Conservation (phyloP, 768 basidiomycete species). For the Strobilomyces echinocephalus region DNA sequence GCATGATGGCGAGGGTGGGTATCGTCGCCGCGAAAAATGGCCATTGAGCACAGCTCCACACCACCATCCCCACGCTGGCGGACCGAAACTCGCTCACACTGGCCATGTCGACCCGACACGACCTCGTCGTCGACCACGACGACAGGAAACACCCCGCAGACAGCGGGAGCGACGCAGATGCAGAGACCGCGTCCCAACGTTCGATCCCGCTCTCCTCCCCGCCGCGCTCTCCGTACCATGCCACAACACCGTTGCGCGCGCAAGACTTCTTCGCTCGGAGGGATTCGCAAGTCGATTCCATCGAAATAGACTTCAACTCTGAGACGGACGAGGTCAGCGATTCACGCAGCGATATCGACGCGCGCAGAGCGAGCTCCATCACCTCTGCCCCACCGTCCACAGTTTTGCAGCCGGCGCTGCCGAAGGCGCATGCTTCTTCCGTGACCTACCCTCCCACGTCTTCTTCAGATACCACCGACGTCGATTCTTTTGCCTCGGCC, state of each 20-base stretch:
- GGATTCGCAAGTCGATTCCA: conserved; percentile 42
- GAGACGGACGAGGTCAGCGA: conserved; percentile 52
- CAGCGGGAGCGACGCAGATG: conserved; percentile 51
- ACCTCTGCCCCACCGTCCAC: conserved; percentile 48
- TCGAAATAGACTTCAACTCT: conserved; percentile 51
- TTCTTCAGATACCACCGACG: conserved; percentile 41
- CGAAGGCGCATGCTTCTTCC: conserved; percentile 31
- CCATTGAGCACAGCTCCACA: not conserved
- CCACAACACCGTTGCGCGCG: conserved; percentile 16
- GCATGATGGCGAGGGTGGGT: conserved; percentile 13
- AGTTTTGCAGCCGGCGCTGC: conserved; percentile 32
- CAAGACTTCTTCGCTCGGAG: conserved; percentile 36
- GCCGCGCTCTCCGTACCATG: conserved; percentile 44
- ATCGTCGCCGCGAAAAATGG: not conserved
- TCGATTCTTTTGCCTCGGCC: conserved; percentile 57
- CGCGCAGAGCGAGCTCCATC: conserved; percentile 42
- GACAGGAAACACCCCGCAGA: conserved; percentile 16
- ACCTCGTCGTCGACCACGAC: conserved; percentile 3
- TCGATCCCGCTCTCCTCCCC: conserved; percentile 75
- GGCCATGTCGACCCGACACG: conserved; percentile 11
- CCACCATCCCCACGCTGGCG: not conserved
- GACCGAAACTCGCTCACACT: not conserved
- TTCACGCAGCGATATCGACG: conserved; percentile 34
- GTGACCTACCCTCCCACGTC: conserved; percentile 60
- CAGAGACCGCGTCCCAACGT: conserved; percentile 73